Percentiles rank a stretch among this genome's conserved stretches.
phyloP scores from a whole-genome alignment of 2,329 filamentous ascomycete species.

The Thielaviopsis punctulata region DNA sequence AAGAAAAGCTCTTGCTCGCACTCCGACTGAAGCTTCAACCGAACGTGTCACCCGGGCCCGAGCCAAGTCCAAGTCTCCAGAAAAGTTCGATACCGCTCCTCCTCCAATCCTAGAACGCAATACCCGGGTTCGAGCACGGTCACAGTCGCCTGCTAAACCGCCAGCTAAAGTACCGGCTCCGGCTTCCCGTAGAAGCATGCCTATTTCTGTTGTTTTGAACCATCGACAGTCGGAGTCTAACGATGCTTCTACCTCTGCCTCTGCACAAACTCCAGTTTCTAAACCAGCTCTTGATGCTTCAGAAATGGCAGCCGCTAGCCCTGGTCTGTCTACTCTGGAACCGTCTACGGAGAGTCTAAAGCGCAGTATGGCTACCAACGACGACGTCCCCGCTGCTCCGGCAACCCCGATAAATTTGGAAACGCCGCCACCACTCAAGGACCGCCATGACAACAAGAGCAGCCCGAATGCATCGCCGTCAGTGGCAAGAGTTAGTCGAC shows the following conservation, averaged over 20 bases:
- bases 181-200: not conserved
- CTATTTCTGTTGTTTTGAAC: not conserved
- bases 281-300: too few relatives aligned
- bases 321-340: not conserved
- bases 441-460: not conserved
- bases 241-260: not conserved
- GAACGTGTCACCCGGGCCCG: constrained; percentile 5
- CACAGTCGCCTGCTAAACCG: constrained; percentile 8
- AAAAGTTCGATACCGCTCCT: constrained; percentile 3
- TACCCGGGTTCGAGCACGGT: not conserved
- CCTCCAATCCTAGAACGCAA: not conserved
- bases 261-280: not conserved
- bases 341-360: not conserved
- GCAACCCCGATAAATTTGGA: constrained; percentile 10
- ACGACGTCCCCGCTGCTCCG: not conserved
- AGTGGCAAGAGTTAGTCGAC: constrained; percentile 8
- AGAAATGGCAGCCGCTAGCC: constrained; percentile 2
- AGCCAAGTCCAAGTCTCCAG: constrained; percentile 7
- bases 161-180: not conserved
- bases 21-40: not conserved
- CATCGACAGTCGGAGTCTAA: not conserved
- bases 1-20: not conserved
- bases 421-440: constrained; percentile 4
- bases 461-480: constrained; percentile 10
- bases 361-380: not conserved